Evolutionary conservation across 192 early-diverging fungal species (phyloP).

Genomic region (Podila epicladia): DNA sequence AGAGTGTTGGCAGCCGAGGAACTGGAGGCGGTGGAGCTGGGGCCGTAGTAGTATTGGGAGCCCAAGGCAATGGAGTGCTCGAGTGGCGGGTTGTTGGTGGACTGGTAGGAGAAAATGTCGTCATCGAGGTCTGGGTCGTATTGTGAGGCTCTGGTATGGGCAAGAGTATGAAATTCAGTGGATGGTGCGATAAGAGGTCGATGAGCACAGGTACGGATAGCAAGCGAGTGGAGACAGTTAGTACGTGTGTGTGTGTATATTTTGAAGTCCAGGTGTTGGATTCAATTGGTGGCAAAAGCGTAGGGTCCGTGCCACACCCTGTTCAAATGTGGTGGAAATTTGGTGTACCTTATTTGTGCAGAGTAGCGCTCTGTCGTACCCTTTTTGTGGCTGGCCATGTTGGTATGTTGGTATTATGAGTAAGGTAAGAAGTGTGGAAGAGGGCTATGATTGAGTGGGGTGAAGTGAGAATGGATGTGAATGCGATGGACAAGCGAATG

Average conservation of each 20-base stretch:
- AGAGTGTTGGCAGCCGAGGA: slow-evolving; percentile 12
- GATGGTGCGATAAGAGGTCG: not conserved
- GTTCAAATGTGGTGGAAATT: too few species aligned
- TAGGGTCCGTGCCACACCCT: too few species aligned
- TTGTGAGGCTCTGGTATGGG: slow-evolving; percentile 19
- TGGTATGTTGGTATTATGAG: not conserved
- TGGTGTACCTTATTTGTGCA: slow-evolving; percentile 31
- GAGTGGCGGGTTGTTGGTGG: slow-evolving; percentile 10
- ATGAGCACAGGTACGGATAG: not conserved
- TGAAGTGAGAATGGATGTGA: not conserved
- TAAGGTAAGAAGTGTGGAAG: not conserved
- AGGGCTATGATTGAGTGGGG: not conserved
- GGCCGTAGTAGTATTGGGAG: slow-evolving; percentile 7
- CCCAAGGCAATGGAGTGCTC: not conserved
- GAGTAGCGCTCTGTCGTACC: slow-evolving; percentile 13
- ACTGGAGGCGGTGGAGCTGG: slow-evolving; percentile 3
- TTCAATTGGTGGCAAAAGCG: not conserved
- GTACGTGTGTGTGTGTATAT: not conserved
- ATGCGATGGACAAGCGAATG: not conserved
- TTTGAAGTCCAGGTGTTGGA: too few species aligned
- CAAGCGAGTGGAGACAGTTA: not conserved
- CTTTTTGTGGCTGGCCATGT: slow-evolving; percentile 10
- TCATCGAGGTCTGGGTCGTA: slow-evolving; percentile 29
- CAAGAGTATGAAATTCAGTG: not conserved
- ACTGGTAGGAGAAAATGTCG: slow-evolving; percentile 11